phyloP scores from a whole-genome alignment of 495 filamentous ascomycete species.

The Neurospora sp. region DNA sequence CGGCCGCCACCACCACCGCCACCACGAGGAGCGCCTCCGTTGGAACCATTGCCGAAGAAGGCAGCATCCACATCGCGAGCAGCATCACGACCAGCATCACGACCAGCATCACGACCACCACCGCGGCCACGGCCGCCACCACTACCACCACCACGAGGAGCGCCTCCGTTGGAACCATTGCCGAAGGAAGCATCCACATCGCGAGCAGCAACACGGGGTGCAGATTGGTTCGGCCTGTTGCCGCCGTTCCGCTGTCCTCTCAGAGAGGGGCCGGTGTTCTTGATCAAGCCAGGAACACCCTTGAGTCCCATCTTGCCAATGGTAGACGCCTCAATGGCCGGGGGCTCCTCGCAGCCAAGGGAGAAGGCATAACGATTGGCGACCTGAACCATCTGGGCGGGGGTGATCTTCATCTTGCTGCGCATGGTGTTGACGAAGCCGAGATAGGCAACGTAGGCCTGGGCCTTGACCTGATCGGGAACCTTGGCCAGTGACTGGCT shows the following conservation, averaged over 20 bases:
- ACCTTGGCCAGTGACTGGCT: slow-evolving; percentile 15
- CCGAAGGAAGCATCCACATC: background rate
- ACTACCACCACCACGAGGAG: background rate
- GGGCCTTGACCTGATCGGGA: slow-evolving; percentile 12
- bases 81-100: background rate
- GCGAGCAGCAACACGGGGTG: background rate
- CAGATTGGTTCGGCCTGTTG: background rate
- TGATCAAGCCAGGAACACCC: slow-evolving; percentile 18
- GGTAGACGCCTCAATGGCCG: slow-evolving; percentile 4
- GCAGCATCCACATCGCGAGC: background rate
- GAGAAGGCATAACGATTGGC: slow-evolving; percentile 16
- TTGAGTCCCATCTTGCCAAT: slow-evolving; percentile 25
- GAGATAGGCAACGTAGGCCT: slow-evolving; percentile 19
- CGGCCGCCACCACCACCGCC: background rate
- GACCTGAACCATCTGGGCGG: slow-evolving; percentile 9
- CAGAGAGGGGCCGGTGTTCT: slow-evolving; percentile 1
- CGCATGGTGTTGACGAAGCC: slow-evolving; percentile 18
- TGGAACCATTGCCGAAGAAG: background rate
- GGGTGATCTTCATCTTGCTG: slow-evolving; percentile 6
- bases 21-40: background rate
- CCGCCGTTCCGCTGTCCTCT: background rate
- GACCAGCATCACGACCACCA: background rate
- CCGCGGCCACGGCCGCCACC: background rate
- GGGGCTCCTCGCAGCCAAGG: slow-evolving; percentile 14
- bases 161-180: background rate